Percentiles rank a stretch among this genome's conserved stretches.
Conservation (phyloP, 306 rosid genomes). For the Mimosa bimucronata region DNA sequence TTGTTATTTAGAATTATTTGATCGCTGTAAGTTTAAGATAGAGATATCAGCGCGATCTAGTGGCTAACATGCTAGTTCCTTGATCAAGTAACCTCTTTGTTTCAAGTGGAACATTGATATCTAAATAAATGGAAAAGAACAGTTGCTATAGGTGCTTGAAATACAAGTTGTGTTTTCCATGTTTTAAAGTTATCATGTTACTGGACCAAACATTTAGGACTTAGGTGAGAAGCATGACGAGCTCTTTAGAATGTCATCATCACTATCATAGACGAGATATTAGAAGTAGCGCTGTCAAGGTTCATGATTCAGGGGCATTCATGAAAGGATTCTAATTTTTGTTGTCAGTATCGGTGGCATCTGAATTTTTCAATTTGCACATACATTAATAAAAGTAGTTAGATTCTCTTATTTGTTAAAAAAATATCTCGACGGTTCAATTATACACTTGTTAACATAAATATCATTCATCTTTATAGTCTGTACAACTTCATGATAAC, state of each 20-base stretch:
- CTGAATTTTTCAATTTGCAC: background rate
- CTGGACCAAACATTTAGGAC: background rate
- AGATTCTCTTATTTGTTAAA: too few species aligned
- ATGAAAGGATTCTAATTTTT: background rate
- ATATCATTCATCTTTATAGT: background rate
- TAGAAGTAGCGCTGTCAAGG: background rate
- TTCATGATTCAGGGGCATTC: background rate
- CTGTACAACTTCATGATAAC: background rate
- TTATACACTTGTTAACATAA: background rate
- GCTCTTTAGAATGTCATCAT: background rate
- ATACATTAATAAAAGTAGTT: too few species aligned
- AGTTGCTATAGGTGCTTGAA: background rate
- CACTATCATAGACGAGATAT: background rate
- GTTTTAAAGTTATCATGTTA: background rate
- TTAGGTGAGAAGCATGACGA: background rate
- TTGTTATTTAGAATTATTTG: background rate
- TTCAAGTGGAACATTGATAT: background rate
- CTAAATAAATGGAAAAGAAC: background rate
- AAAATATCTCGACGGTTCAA: too few species aligned
- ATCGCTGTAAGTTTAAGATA: background rate
- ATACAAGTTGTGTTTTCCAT: background rate
- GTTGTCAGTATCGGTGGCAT: background rate
- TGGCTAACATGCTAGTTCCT: background rate
- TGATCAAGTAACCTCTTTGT: background rate
- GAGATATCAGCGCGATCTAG: background rate